Evolutionary conservation across 2,329 filamentous ascomycete genomes (phyloP).

Genomic region (Camillea tinctor): DNA sequence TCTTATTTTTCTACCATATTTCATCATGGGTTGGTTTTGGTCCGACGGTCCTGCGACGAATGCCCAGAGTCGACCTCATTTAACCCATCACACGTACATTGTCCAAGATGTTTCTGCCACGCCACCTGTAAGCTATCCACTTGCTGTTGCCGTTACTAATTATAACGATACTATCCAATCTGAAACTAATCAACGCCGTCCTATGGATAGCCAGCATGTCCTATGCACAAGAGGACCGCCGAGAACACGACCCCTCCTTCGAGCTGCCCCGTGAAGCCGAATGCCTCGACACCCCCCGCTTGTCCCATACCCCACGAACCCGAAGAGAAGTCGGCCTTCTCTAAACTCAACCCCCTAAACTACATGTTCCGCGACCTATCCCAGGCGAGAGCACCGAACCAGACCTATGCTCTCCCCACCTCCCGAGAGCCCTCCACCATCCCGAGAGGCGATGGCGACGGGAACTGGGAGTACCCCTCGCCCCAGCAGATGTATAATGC

Average conservation of each 20-base stretch:
- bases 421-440: slow-evolving; percentile 85
- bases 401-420: slow-evolving; percentile 72
- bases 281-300: no score
- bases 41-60: slow-evolving; percentile 45
- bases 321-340: slow-evolving; percentile 47
- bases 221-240: slow-evolving; percentile 56
- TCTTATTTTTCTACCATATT: neutral
- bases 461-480: slow-evolving; percentile 96
- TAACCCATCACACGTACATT: slow-evolving; percentile 23
- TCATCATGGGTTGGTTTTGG: slow-evolving; percentile 65
- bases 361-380: slow-evolving; percentile 92
- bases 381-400: slow-evolving; percentile 72
- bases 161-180: no score
- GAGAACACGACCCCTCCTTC: slow-evolving; percentile 42
- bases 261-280: slow-evolving; percentile 32
- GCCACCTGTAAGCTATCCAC: slow-evolving; percentile 40
- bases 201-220: slow-evolving; percentile 48
- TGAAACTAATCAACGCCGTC: no score
- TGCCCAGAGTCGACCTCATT: slow-evolving; percentile 18
- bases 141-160: slow-evolving; percentile 19
- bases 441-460: slow-evolving; percentile 74
- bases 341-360: slow-evolving; percentile 71
- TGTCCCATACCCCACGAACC: slow-evolving; percentile 7
- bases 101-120: slow-evolving; percentile 27
- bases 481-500: slow-evolving; percentile 99